Percentiles rank a stretch among this genome's conserved stretches.
Evolutionary conservation across 2,329 filamentous ascomycete genomes (phyloP).

Genomic region (Zasmidium angulare): DNA sequence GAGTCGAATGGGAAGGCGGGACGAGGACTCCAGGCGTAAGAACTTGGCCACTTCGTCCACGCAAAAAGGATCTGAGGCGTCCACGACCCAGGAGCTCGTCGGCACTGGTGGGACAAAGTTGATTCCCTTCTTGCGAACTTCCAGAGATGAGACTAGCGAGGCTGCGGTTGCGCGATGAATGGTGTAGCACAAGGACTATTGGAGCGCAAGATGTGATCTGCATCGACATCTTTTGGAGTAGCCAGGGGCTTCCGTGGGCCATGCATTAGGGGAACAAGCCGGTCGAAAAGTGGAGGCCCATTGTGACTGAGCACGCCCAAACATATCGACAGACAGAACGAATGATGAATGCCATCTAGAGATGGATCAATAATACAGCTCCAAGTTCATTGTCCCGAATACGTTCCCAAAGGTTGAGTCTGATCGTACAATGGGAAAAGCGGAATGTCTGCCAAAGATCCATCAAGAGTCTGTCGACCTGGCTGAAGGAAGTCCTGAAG

Average conservation of each 20-base stretch:
- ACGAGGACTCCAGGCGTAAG: slow-evolving; percentile 32
- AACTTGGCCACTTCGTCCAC: slow-evolving; percentile 50
- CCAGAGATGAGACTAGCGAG: slow-evolving; percentile 49
- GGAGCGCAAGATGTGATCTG: background rate
- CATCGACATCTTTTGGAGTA: no score
- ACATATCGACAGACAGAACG: no score
- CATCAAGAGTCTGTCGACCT: slow-evolving; percentile 24
- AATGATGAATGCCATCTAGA: no score
- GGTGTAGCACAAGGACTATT: background rate
- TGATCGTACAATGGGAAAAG: slow-evolving; percentile 31
- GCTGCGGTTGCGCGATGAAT: slow-evolving; percentile 15
- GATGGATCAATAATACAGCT: no score
- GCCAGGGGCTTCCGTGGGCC: no score
- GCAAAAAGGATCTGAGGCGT: slow-evolving; percentile 33
- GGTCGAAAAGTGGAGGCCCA: no score
- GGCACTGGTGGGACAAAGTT: slow-evolving; percentile 55
- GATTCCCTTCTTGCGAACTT: slow-evolving; percentile 55
- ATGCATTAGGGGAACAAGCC: no score
- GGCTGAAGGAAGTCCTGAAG: slow-evolving; percentile 31
- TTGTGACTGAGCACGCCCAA: no score
- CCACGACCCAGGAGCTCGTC: slow-evolving; percentile 40
- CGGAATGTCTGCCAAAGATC: slow-evolving; percentile 25
- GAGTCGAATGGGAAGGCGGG: slow-evolving; percentile 21
- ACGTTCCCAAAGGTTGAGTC: slow-evolving; percentile 9
- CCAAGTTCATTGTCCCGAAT: background rate